Conservation (phyloP, 2,329 filamentous ascomycete species). For the Bertia moriformis region DNA sequence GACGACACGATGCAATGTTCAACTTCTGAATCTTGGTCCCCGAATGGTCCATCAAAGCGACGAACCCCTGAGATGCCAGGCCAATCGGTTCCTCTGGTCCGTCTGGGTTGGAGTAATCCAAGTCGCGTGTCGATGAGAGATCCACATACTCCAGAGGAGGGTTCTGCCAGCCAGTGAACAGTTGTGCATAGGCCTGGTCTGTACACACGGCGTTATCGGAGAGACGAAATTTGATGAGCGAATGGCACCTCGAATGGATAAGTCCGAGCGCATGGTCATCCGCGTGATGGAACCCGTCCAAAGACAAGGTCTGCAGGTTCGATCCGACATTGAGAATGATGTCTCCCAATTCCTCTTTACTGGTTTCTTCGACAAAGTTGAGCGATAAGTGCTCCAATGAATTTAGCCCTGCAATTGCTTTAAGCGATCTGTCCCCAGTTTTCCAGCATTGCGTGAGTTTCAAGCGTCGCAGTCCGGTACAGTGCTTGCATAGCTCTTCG, state of each 20-base stretch:
- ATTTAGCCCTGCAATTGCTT: constrained; percentile 44
- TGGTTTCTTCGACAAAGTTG: constrained; percentile 40
- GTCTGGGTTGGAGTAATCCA: constrained; percentile 57
- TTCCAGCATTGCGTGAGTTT: constrained; percentile 73
- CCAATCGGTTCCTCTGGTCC: constrained; percentile 54
- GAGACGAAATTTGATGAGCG: constrained; percentile 65
- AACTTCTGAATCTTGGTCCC: constrained; percentile 49
- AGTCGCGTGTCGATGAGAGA: constrained; percentile 61
- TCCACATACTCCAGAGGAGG: constrained; percentile 57
- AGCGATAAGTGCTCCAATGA: constrained; percentile 64
- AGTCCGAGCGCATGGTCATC: constrained; percentile 57
- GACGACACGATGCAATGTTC: constrained; percentile 71
- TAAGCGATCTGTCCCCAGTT: constrained; percentile 50
- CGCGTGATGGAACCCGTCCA: constrained; percentile 51
- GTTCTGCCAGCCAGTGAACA: constrained; percentile 70
- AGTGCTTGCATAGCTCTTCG: constrained; percentile 42
- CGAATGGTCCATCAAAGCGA: constrained; percentile 73
- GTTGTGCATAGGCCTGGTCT: constrained; percentile 54
- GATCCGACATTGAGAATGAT: constrained; percentile 49
- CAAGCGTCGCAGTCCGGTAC: constrained; percentile 56
- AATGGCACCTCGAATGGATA: constrained; percentile 56
- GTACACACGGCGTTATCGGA: constrained; percentile 63
- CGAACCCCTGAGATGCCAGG: constrained; percentile 62
- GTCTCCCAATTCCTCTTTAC: constrained; percentile 31
- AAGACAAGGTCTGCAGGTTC: constrained; percentile 61